phyloP scores from a whole-genome alignment of 2,329 filamentous ascomycete genomes.

The Dactylonectria macrodidyma region DNA sequence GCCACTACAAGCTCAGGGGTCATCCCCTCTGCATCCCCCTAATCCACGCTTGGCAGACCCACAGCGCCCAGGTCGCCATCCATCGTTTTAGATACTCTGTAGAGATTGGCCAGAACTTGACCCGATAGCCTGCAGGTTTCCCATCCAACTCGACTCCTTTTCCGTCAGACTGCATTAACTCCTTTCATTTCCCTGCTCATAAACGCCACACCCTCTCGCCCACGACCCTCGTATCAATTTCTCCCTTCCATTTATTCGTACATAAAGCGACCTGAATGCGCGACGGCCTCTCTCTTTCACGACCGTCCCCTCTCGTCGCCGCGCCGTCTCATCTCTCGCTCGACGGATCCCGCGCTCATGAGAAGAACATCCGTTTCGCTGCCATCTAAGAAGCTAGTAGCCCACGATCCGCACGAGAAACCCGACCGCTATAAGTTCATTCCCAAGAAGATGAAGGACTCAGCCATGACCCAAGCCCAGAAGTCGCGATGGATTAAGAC shows the following conservation, averaged over 20 bases:
- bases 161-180: slow-evolving; percentile 18
- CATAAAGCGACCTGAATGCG: slow-evolving; percentile 37
- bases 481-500: slow-evolving; percentile 77
- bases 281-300: slow-evolving; percentile 48
- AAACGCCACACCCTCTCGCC: slow-evolving; percentile 27
- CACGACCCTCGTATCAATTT: slow-evolving; percentile 14
- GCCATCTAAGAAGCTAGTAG: slow-evolving; percentile 69
- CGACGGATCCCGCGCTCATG: slow-evolving; percentile 60
- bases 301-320: slow-evolving; percentile 31
- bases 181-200: slow-evolving; percentile 34
- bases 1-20: slow-evolving; percentile 34
- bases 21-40: slow-evolving; percentile 23
- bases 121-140: slow-evolving; percentile 23
- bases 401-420: slow-evolving; percentile 76
- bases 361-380: slow-evolving; percentile 76
- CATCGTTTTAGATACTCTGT: slow-evolving; percentile 5
- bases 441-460: slow-evolving; percentile 67
- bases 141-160: slow-evolving; percentile 20
- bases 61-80: slow-evolving; percentile 21
- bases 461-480: slow-evolving; percentile 75
- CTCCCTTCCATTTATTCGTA: slow-evolving; percentile 16
- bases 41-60: slow-evolving; percentile 36
- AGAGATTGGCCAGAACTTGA: slow-evolving; percentile 40
- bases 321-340: slow-evolving; percentile 17
- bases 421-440: slow-evolving; percentile 70